Percentiles rank a stretch among this genome's conserved stretches.
phyloP scores from a whole-genome alignment of 1,284 basidiomycete genomes.

The Leccinum cinnamomeum region DNA sequence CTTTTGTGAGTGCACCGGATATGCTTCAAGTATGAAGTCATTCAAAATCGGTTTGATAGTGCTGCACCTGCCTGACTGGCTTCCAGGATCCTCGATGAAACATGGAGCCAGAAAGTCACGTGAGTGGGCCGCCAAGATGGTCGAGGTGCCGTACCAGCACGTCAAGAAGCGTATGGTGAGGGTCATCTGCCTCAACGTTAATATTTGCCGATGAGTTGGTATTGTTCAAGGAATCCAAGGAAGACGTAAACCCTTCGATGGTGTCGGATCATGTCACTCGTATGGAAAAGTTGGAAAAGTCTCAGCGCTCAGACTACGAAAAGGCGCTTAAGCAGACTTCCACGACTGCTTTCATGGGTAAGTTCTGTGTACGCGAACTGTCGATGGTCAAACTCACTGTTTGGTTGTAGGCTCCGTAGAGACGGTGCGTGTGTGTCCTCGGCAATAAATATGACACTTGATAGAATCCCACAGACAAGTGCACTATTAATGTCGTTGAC shows the following conservation, averaged over 20 bases:
- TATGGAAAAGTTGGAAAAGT: constrained; percentile 19
- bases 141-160: constrained; percentile 25
- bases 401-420: constrained; percentile 16
- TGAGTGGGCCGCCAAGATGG: constrained; percentile 12
- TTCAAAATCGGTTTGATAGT: constrained; percentile 11
- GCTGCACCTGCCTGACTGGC: constrained; percentile 22
- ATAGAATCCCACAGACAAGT: constrained; percentile 10
- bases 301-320: constrained; percentile 14
- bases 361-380: background rate
- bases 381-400: background rate
- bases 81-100: constrained; percentile 25
- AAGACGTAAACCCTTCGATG: constrained; percentile 16
- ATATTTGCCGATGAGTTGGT: background rate
- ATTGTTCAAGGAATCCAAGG: constrained; percentile 10
- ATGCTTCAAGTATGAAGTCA: background rate
- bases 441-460: constrained; percentile 3
- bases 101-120: constrained; percentile 15
- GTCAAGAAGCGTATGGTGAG: constrained; percentile 17
- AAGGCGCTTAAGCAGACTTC: constrained; percentile 22
- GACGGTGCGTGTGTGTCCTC: constrained; percentile 20
- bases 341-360: constrained; percentile 25
- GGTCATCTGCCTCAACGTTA: background rate
- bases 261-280: constrained; percentile 23
- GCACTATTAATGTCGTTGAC: constrained; percentile 26
- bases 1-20: constrained; percentile 17